Evolutionary conservation across 306 rosid species (phyloP), one percentile per base, ranked within the genome.

Genomic region (Sechiopsis laciniata): DNA sequence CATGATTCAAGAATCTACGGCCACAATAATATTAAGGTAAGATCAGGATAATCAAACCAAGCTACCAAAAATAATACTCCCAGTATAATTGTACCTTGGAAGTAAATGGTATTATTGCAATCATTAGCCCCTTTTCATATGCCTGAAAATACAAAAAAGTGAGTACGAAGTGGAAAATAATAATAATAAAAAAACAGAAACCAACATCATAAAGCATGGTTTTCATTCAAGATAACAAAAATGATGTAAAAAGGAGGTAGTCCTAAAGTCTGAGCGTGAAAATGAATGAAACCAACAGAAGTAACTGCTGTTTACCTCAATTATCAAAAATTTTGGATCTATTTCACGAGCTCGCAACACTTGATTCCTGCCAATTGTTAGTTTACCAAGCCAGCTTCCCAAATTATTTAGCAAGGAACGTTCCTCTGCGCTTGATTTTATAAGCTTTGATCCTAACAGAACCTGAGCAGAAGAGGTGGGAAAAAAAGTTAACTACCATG

Each of bases 61-160:
- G 65, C 45, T n/a, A 21, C 42, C n/a, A 58, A 17, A 65, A 65
- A 32, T 56, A 29, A 78, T 74, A 55, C 26, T 22, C 50, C 35
- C 26, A 52, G 21, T 62, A 22, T 22, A 81, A 80, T 15, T 69
- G 55, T 85, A 95, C 99, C 99, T 95, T 95, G 70, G 99, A 95
- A 42, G 96, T 95, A 87, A 95, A 95, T 50, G 99, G 99, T 84
- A 95, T 89, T 51, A 95, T 96, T 46, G 99, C 99, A 82, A 95
- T 95, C 99, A 95, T 95, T 83, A 95, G 82, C 71, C 99, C 99
- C 80, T 95, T 95, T 83, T 91, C 99, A 87, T 95, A 95, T 53
- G 99, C 99, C 99, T 95, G 78, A 76, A 74, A 54, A 71, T 72
- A 69, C 22, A 70, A 69, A 63, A 24, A 61, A n/a, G 2, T 50